phyloP scores from a whole-genome alignment of 202 grass and related monocot genomes.

The Saccharum hybrid region DNA sequence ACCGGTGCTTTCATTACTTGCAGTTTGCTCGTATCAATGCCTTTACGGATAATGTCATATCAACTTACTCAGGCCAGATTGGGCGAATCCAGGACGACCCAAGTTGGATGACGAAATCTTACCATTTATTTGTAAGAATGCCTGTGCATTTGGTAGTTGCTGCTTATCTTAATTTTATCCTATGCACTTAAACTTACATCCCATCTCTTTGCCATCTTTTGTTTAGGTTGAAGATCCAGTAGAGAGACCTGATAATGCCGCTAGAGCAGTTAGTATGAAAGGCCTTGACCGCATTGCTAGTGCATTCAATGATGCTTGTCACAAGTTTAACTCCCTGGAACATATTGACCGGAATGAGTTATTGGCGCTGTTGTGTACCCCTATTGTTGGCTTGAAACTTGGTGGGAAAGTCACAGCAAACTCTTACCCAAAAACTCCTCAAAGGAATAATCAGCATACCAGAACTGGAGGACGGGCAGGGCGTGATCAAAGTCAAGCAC shows the following conservation, averaged over 20 bases:
- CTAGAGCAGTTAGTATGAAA: conserved; percentile 62
- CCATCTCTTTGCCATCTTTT: conserved; percentile 19
- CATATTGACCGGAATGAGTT: conserved; percentile 46
- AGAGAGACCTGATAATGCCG: conserved; percentile 84
- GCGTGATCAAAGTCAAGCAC: conserved; percentile 16
- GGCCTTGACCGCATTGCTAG: conserved; percentile 55
- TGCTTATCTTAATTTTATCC: conserved; percentile 11
- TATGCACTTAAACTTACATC: neutral
- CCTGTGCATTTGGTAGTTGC: neutral
- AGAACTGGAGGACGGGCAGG: neutral
- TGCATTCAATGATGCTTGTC: conserved; percentile 50
- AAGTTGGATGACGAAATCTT: conserved; percentile 30
- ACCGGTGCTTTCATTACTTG: neutral
- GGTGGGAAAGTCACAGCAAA: conserved; percentile 42
- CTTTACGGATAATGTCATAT: conserved; percentile 16
- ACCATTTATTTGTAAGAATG: conserved; percentile 39
- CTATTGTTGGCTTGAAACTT: conserved; percentile 55
- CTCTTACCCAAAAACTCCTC: conserved; percentile 19
- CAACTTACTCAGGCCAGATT: conserved; percentile 33
- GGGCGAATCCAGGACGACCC: conserved; percentile 24
- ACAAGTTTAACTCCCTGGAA: conserved; percentile 48
- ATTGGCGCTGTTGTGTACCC: conserved; percentile 65
- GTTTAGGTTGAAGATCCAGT: conserved; percentile 53
- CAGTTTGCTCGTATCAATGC: conserved; percentile 31
- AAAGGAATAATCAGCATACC: conserved; percentile 37